Conservation (phyloP, 495 filamentous ascomycete species). For the Lasiosphaeria miniovina region DNA sequence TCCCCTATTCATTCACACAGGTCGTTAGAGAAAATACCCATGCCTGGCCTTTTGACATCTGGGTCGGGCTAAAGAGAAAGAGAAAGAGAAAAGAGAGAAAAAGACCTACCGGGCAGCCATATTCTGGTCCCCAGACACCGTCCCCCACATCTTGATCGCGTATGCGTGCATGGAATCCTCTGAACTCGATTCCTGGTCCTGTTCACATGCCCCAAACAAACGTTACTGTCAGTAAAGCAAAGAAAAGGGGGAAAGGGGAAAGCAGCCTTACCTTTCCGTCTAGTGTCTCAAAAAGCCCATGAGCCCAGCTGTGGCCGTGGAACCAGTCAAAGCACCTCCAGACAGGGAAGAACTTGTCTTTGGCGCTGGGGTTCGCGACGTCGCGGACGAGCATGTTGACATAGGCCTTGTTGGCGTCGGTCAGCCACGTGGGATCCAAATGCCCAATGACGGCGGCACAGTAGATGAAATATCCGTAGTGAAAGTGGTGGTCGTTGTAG, state of each 20-base stretch:
- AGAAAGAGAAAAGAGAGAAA: neutral
- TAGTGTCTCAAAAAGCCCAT: conserved; percentile 84
- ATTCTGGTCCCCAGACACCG: conserved; percentile 65
- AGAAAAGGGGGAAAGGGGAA: neutral
- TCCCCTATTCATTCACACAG: conserved; percentile 38
- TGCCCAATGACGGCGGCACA: conserved; percentile 80
- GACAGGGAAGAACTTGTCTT: conserved; percentile 78
- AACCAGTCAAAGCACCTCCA: conserved; percentile 91
- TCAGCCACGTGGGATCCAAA: conserved; percentile 74
- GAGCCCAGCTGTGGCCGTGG: conserved; percentile 93
- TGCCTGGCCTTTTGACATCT: too few relatives aligned
- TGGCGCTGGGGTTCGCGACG: conserved; percentile 67
- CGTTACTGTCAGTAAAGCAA: conserved; percentile 1
- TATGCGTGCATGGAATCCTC: conserved; percentile 91
- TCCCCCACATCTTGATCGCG: conserved; percentile 92
- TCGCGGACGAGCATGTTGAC: conserved; percentile 78
- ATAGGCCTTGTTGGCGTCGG: conserved; percentile 64
- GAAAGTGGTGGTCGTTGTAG: conserved; percentile 98
- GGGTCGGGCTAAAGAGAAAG: neutral
- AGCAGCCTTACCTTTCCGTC: conserved; percentile 66
- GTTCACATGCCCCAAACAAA: neutral
- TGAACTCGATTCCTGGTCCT: conserved; percentile 83
- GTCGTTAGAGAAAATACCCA: too few relatives aligned
- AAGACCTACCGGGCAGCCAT: conserved; percentile 68
- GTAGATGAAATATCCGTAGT: conserved; percentile 85